These are phyloP conservation scores for Phaeolepiota aurea DNA, from an alignment of 768 basidiomycete species.

Conservation along the genomic window DNA sequence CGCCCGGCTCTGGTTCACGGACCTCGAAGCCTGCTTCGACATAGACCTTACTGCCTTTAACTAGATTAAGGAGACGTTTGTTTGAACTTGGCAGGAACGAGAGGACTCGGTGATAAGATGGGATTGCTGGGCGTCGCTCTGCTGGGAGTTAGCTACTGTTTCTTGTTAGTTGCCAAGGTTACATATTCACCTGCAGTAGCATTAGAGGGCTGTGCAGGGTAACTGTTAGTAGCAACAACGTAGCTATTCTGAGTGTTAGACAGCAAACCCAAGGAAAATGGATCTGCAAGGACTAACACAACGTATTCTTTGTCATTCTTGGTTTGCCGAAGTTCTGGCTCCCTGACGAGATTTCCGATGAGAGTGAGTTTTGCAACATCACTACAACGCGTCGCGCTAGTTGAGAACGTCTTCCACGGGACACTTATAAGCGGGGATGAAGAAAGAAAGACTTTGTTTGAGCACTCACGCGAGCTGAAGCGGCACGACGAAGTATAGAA, in stretches of 20 bases:
- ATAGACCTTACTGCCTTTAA: constrained; percentile 68
- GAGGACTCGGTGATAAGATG: constrained; percentile 72
- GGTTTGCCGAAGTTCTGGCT: constrained; percentile 62
- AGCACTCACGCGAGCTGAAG: constrained; percentile 39
- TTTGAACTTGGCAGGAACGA: constrained; percentile 62
- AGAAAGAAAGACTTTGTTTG: constrained; percentile 1
- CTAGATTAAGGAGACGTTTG: constrained; percentile 54
- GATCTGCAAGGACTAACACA: constrained; percentile 35
- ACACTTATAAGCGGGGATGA: neutral
- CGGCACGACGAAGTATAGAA: constrained; percentile 34
- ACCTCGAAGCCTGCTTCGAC: constrained; percentile 77
- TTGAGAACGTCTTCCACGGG: constrained; percentile 53
- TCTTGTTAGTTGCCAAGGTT: neutral
- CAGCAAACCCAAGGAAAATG: neutral
- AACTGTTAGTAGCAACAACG: constrained; percentile 66
- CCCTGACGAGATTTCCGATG: constrained; percentile 62
- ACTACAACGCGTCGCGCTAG: constrained; percentile 39
- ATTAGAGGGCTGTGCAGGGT: constrained; percentile 44
- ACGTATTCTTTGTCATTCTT: constrained; percentile 76
- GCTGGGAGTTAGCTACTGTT: constrained; percentile 2
- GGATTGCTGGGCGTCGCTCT: constrained; percentile 45
- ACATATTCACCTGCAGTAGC: constrained; percentile 49
- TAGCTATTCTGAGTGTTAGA: constrained; percentile 39
- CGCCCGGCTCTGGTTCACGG: constrained; percentile 57
- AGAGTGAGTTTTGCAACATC: constrained; percentile 74